Evolutionary conservation across 129 eudicot species (phyloP), one percentile per base, ranked within the genome.

Genomic region (Flaveria bidentis): DNA sequence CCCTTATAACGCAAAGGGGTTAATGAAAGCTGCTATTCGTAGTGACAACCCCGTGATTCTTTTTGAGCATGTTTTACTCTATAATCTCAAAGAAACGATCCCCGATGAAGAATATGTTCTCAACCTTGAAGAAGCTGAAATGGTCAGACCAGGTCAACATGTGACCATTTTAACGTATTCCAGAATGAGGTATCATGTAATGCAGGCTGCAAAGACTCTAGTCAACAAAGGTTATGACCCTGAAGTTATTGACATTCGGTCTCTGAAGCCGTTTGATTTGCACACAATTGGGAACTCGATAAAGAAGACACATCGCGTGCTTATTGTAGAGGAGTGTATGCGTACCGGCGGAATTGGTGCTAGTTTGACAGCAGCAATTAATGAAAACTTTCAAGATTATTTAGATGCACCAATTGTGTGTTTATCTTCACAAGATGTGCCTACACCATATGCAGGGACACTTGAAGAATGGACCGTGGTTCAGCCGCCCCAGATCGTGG

Each of bases 281-380:
- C 60, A 90, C 75, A 93, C 96, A 5, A 93, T 93, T 30, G 98
- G 98, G 33, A 91, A 93, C 72, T 93, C 98, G 15, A 84, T 93
- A 17, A 93, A 93, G 74, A 93, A 91, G 88, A 93, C 98, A 3
- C 98, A 93, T 26, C 87, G 93, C 8, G 98, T 93, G 83, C 79
- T 93, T 17, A 93, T 93, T 71, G 98, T 93, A 79, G 98, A 93
- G 83, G 98, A 93, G 77, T 93, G 98, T 80, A 93, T 93, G 98
- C 82, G 98, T 33, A 93, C 98, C 0, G 98, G 98, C 52, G 98
- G 98, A 25, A 93, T 93, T 52, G 98, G 98, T 30, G 98, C 97
- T 18, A 93, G 98, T 73, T 84, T 93, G 90, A 93, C 96, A 1
- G 98, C 98, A 0, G 88, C 98, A 2, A 91, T 93, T 20, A 93